A percentile compares a stretch with the other conserved stretches of the same genome.
phyloP scores from a whole-genome alignment of 2,329 filamentous ascomycete genomes.

The Teratosphaeria gauchensis region DNA sequence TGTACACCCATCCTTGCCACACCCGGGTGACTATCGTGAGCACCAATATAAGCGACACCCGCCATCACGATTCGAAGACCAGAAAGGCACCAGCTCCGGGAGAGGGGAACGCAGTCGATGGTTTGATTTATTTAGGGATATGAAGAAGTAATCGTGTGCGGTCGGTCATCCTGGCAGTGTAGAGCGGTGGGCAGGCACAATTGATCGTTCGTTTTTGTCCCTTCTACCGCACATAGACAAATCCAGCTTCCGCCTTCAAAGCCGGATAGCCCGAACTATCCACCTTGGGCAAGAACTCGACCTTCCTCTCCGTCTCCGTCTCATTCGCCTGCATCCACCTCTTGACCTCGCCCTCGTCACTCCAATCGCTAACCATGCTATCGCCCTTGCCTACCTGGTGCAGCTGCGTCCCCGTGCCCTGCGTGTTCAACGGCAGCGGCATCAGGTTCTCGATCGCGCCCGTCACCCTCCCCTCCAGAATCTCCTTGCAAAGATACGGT shows the following conservation, averaged over 20 bases:
- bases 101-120: too few relatives aligned
- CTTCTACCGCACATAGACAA: conserved; percentile 18
- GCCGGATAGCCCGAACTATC: conserved; percentile 20
- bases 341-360: conserved; percentile 21
- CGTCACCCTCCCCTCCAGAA: conserved; percentile 17
- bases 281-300: conserved; percentile 18
- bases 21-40: too few relatives aligned
- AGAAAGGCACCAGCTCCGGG: too few relatives aligned
- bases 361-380: conserved; percentile 22
- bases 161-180: too few relatives aligned
- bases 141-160: too few relatives aligned
- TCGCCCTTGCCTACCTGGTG: conserved; percentile 21
- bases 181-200: too few relatives aligned
- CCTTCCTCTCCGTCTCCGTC: conserved; percentile 21
- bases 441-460: conserved; percentile 23
- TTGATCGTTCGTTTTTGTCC: too few relatives aligned
- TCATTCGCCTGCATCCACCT: conserved; percentile 20
- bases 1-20: too few relatives aligned
- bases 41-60: too few relatives aligned
- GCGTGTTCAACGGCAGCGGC: conserved; percentile 22
- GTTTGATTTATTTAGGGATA: too few relatives aligned
- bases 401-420: conserved; percentile 21
- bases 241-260: conserved; percentile 16
- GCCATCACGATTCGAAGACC: too few relatives aligned
- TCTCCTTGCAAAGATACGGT: conserved; percentile 21